Conservation (phyloP, 106 monocot species). For the Phalaenopsis aphrodite region DNA sequence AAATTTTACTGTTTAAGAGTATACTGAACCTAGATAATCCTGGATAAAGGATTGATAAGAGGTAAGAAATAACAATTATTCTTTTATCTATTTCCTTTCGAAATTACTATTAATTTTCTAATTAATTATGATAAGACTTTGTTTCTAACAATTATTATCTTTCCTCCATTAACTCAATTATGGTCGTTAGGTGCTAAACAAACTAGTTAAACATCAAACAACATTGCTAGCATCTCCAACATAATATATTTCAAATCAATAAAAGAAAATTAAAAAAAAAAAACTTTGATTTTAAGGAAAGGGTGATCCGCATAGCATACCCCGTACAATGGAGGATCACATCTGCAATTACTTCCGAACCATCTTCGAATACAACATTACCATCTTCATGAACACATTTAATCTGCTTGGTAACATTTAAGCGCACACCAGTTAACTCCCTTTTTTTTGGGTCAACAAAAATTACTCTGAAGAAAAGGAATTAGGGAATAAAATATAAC, state of each 20-base stretch:
- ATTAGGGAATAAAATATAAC: constrained; percentile 5
- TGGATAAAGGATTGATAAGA: no score
- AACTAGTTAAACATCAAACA: not conserved
- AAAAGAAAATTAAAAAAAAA: not conserved
- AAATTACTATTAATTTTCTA: no score
- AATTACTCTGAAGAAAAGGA: no score
- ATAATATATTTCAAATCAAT: not conserved
- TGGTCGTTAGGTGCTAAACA: no score
- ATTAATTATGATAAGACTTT: no score
- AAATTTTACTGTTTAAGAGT: no score
- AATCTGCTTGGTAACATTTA: constrained; percentile 18
- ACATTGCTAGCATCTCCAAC: not conserved
- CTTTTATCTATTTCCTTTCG: no score
- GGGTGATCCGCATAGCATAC: not conserved
- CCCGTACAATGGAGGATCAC: constrained; percentile 42
- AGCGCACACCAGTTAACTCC: not conserved
- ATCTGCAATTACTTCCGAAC: constrained; percentile 23
- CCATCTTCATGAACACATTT: constrained; percentile 28
- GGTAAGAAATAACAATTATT: no score
- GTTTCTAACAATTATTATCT: no score
- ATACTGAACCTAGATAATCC: no score
- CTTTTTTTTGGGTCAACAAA: no score
- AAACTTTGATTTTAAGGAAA: not conserved
- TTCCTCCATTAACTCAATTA: no score
- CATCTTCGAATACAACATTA: constrained; percentile 27